Evolutionary conservation across 1,139 yeast species (phyloP), one percentile per base, ranked within the genome.

Genomic region (Cylindricascospora bacillispora): DNA sequence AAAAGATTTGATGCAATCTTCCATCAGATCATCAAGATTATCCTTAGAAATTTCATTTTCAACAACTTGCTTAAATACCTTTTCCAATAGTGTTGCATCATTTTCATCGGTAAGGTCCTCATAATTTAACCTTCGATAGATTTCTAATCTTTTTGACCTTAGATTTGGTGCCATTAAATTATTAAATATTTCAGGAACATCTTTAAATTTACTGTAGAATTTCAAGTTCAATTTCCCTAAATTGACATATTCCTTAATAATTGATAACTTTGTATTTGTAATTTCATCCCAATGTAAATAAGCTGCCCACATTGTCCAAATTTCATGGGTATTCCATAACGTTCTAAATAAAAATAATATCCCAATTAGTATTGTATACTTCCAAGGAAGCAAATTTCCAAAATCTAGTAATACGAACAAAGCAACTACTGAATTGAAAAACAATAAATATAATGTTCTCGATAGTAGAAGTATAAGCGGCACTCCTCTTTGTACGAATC

Each of bases 221-320:
- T 19, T 17, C 7, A 19, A 18, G 3, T 29, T 12, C 17, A 34
- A 30, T n/a, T 26, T 22, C 4, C 24, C 26, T 5, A 24, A 16
- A 6, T 25, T 29, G 12, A 44, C 28, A 26, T 32, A 41, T 11
- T 28, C 12, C 25, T 34, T 34, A n/a, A 46, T 34, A 7, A 30
- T 30, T 4, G 12, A 13, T 15, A 36, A 32, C 2, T 33, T 34
- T 9, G 25, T 30, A n/a, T 39, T 42, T 27, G 32, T 33, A 21
- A 45, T 32, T 9, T 28, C 40, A 26, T 38, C 30, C 9, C 35
- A 28, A 17, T 36, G 35, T 11, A 44, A 32, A 29, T 34, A 43
- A 11, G 40, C 46, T 11, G 36, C 29, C 55, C 55, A 50, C 28
- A 43, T 33, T 13, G 35, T 42, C 39, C 41, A 38, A 7, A 52